Evolutionary conservation across 257 asterid species (phyloP).

Genomic region (Rehmannia glutinosa): DNA sequence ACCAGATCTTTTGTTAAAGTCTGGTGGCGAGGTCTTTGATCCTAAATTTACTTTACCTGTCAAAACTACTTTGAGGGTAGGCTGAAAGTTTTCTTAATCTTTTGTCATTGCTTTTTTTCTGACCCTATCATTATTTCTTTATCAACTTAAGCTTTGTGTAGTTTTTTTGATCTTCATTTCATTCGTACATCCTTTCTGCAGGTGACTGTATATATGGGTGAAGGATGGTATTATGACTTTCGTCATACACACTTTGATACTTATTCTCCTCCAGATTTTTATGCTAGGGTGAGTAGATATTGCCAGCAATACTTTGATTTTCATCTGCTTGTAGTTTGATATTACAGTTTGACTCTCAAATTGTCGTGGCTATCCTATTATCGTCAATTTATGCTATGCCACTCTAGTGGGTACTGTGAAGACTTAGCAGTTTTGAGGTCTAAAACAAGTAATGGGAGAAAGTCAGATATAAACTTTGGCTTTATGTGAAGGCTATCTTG

Average conservation of each 20-base stretch:
- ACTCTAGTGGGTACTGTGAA: not conserved
- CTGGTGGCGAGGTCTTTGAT: conserved; percentile 25
- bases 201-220: conserved; percentile 50
- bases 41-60: conserved; percentile 28
- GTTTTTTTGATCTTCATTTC: not conserved
- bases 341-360: not conserved
- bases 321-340: not conserved
- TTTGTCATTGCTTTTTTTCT: not conserved
- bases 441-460: not conserved
- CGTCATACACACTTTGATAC: conserved; percentile 36
- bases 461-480: not conserved
- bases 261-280: conserved; percentile 48
- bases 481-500: not conserved
- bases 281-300: conserved; percentile 30
- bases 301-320: not conserved
- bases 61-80: conserved; percentile 37
- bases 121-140: no score
- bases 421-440: not conserved
- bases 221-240: conserved; percentile 51
- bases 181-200: not conserved
- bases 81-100: not conserved
- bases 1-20: conserved; percentile 29
- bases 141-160: not conserved
- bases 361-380: not conserved
- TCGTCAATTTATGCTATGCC: not conserved